Percentiles rank a stretch among this genome's conserved stretches.
These are phyloP conservation scores for Teratosphaeria epicoccoides DNA, from an alignment of 2,329 filamentous ascomycete genomes.

Conservation along the genomic window DNA sequence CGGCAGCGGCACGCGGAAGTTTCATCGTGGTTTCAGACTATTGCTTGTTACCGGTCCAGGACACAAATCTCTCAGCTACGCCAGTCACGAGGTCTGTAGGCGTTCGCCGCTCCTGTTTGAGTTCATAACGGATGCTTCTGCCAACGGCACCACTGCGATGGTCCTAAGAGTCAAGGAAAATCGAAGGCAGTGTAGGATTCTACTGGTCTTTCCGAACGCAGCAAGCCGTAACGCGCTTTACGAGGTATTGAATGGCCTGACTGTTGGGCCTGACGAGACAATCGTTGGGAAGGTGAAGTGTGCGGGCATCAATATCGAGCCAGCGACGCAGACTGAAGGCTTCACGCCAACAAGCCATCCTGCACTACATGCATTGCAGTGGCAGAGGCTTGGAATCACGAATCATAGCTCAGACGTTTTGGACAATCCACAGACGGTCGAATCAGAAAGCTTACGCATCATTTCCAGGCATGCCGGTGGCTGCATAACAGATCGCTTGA, in stretches of 20 bases:
- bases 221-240: slow-evolving; percentile 62
- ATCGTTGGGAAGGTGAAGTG: slow-evolving; percentile 61
- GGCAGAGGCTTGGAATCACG: slow-evolving; percentile 60
- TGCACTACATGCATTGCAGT: slow-evolving; percentile 39
- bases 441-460: slow-evolving; percentile 66
- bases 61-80: slow-evolving; percentile 65
- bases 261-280: slow-evolving; percentile 56
- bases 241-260: slow-evolving; percentile 60
- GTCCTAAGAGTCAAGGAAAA: slow-evolving; percentile 60
- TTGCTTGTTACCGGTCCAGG: slow-evolving; percentile 66
- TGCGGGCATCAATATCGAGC: slow-evolving; percentile 54
- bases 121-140: slow-evolving; percentile 45
- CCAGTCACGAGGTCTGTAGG: slow-evolving; percentile 59
- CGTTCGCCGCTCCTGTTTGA: slow-evolving; percentile 65
- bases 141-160: slow-evolving; percentile 60
- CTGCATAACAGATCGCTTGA: slow-evolving; percentile 72
- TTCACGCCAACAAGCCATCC: slow-evolving; percentile 30
- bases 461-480: slow-evolving; percentile 63
- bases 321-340: slow-evolving; percentile 39
- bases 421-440: slow-evolving; percentile 54
- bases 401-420: slow-evolving; percentile 54
- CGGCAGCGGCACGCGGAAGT: slow-evolving; percentile 58
- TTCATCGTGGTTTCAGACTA: slow-evolving; percentile 71
- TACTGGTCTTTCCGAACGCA: slow-evolving; percentile 66
- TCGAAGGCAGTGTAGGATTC: slow-evolving; percentile 57